Conservation (phyloP, 352 stramenopile genomes). For the Heterotrichella gracilis region DNA sequence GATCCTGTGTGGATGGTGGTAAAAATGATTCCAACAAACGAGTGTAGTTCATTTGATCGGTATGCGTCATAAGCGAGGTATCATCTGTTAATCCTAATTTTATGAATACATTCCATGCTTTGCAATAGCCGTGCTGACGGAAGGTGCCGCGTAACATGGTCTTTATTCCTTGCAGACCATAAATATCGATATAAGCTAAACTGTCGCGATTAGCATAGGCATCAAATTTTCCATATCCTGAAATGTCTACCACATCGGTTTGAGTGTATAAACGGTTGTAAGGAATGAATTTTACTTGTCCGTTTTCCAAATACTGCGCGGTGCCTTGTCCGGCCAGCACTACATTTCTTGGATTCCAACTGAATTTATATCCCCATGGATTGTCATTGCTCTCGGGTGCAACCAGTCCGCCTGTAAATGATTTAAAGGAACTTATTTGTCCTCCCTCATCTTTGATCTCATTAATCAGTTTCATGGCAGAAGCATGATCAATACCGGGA, state of each 20-base stretch:
- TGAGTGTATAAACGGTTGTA: not conserved
- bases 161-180: not conserved
- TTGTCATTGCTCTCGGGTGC: constrained; percentile 67
- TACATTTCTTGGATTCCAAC: constrained; percentile 42
- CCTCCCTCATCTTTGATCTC: constrained; percentile 51
- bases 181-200: not conserved
- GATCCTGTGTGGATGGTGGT: not conserved
- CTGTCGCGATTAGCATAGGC: not conserved
- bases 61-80: not conserved
- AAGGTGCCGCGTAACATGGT: not conserved
- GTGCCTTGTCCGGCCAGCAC: not conserved
- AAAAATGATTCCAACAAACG: not conserved
- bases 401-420: constrained; percentile 60
- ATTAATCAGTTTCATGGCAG: constrained; percentile 75
- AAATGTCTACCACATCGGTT: not conserved
- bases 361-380: constrained; percentile 79
- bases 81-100: not conserved
- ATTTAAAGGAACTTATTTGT: constrained; percentile 52
- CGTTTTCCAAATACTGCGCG: not conserved
- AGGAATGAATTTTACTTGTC: not conserved
- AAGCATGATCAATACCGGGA: constrained; percentile 77
- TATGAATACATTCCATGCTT: not conserved
- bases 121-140: not conserved
- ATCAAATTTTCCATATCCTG: not conserved
- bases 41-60: not conserved